A percentile compares a stretch with the other conserved stretches of the same genome.
phyloP scores from a whole-genome alignment of 495 filamentous ascomycete species.

The Xylaria castorea region DNA sequence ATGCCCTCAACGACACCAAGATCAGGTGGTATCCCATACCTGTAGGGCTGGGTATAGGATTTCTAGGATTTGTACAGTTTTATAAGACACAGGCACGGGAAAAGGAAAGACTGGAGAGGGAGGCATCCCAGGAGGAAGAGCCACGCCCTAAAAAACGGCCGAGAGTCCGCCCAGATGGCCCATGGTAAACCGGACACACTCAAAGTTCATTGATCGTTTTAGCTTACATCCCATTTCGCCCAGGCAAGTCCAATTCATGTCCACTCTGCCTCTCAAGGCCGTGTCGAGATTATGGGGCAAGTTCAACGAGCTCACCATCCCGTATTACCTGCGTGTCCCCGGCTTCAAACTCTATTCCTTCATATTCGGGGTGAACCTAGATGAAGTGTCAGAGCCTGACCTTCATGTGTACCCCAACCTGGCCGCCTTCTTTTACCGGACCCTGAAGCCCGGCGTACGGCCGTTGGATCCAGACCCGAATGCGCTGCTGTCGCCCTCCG shows the following conservation, averaged over 20 bases:
- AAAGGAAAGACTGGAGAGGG: constrained; percentile 60
- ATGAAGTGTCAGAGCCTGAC: constrained; percentile 85
- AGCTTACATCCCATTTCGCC: constrained; percentile 24
- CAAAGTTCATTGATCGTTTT: background rate
- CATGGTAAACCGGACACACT: constrained; percentile 66
- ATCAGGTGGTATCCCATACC: constrained; percentile 97
- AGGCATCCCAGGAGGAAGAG: constrained; percentile 48
- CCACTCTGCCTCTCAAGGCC: constrained; percentile 91
- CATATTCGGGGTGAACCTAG: constrained; percentile 91
- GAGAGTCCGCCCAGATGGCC: constrained; percentile 81
- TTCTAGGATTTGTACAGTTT: constrained; percentile 83
- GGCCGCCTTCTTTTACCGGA: constrained; percentile 96
- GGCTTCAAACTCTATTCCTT: constrained; percentile 95
- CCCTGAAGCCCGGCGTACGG: constrained; percentile 86
- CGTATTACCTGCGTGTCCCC: constrained; percentile 86
- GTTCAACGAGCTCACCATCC: constrained; percentile 93
- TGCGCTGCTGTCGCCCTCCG: constrained; percentile 83
- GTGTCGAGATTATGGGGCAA: constrained; percentile 91
- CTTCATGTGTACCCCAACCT: constrained; percentile 91
- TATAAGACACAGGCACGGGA: constrained; percentile 73
- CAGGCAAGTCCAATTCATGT: constrained; percentile 96
- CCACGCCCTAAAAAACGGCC: constrained; percentile 65
- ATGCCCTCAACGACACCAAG: constrained; percentile 68
- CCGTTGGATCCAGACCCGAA: constrained; percentile 81
- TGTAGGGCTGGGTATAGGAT: constrained; percentile 83